Evolutionary conservation across 1,284 basidiomycete species (phyloP), one percentile per base, ranked within the genome.

Genomic region (Trametes versicolor): DNA sequence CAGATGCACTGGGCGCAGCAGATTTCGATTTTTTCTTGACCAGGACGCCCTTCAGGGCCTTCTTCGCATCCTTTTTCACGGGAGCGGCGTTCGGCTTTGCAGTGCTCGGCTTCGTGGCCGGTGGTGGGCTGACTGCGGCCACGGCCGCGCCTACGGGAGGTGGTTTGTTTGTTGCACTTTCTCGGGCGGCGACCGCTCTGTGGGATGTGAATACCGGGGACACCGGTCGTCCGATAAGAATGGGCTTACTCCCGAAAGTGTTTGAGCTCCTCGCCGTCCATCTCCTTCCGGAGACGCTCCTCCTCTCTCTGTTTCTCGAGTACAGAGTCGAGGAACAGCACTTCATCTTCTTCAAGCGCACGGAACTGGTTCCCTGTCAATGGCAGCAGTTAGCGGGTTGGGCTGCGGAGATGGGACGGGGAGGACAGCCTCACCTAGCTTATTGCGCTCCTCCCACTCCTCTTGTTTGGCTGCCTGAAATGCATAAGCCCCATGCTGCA

Each of bases 371-470:
- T 97, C 56, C 92, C 92, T 92, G 68, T 49, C 45, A 21, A 12
- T 29, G 59, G 41, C 45, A 66, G 52, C 50, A 36, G 59, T 70
- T 50, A 66, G 64, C 37, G 61, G 23, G 32, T 37, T 45, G 34
- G 49, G 39, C 32, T 58, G 59, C 32, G 43, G 56, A 27, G 7
- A 64, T 29, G 50, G 36, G 54, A 41, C 23, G 15, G 39, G 48
- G 51, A 36, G 47, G 34, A 64, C 25, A 50, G 67, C 61, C 62
- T 51, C 43, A 61, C 78, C 91, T 79, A 97, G 85, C 77, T 96
- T 96, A 75, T 92, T 94, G 76, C 93, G 93, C 75, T 95, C 92
- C 75, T 97, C 95, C 93, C 94, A 97, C 87, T 96, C 93, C 78
- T 96, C 94, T 79, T 95, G 93, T 78, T 96, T 96, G 69, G 91